Conservation (phyloP, 1,284 basidiomycete species). For the Albatrellus sp. region DNA sequence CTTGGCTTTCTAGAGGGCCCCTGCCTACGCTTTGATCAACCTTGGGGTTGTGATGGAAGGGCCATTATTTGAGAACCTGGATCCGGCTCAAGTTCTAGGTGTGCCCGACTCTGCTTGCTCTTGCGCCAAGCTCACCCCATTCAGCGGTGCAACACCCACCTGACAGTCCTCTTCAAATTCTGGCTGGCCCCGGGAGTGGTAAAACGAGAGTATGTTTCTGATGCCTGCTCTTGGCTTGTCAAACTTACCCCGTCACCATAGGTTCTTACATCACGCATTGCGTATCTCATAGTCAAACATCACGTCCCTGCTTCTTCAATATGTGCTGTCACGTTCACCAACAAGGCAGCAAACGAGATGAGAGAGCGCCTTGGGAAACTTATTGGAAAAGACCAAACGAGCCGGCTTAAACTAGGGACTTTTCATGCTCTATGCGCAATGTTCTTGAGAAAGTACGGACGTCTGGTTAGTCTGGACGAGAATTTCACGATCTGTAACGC, state of each 20-base stretch:
- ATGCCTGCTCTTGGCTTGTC: neutral
- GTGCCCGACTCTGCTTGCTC: too few species aligned
- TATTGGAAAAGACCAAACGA: constrained; percentile 54
- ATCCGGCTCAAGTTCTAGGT: too few species aligned
- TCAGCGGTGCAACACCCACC: constrained; percentile 60
- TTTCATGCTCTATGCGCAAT: constrained; percentile 75
- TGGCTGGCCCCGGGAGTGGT: constrained; percentile 79
- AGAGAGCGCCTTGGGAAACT: constrained; percentile 56
- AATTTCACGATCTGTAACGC: constrained; percentile 82
- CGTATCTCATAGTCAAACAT: constrained; percentile 57
- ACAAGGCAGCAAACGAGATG: constrained; percentile 91
- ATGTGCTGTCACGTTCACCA: constrained; percentile 77
- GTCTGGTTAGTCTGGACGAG: constrained; percentile 44
- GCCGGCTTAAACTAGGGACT: constrained; percentile 63
- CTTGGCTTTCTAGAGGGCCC: too few species aligned
- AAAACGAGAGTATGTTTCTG: constrained; percentile 35
- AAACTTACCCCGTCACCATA: constrained; percentile 23
- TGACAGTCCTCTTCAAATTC: constrained; percentile 60
- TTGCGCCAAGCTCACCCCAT: too few species aligned
- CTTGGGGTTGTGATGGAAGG: too few species aligned
- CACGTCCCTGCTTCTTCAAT: constrained; percentile 46
- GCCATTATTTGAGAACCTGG: too few species aligned
- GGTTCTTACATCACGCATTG: constrained; percentile 74
- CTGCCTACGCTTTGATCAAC: too few species aligned
- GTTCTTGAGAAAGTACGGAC: constrained; percentile 60